Evolutionary conservation across 1,284 basidiomycete genomes (phyloP).

Genomic region (Cutaneotrichosporon sp.): DNA sequence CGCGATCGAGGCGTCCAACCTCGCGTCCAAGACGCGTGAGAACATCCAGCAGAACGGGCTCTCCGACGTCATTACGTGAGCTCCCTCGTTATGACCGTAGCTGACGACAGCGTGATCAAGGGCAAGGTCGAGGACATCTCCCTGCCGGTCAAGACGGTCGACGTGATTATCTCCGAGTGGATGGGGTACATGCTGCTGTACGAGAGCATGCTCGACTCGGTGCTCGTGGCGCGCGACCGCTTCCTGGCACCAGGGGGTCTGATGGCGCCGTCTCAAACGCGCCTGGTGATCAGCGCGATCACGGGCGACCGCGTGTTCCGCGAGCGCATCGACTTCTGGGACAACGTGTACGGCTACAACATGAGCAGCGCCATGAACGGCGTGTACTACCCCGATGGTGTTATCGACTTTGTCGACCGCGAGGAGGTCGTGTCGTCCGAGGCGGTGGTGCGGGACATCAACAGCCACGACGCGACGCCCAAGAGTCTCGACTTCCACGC

Average conservation of each 20-base stretch:
- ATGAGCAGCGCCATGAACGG: constrained; percentile 69
- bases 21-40: constrained; percentile 76
- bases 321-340: constrained; percentile 86
- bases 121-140: constrained; percentile 85
- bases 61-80: constrained; percentile 71
- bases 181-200: constrained; percentile 92
- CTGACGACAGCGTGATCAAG: constrained; percentile 65
- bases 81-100: constrained; percentile 19
- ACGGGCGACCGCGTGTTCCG: constrained; percentile 73
- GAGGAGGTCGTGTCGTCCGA: constrained; percentile 71
- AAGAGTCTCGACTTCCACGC: constrained; percentile 77
- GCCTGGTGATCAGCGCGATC: constrained; percentile 80
- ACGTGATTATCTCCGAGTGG: constrained; percentile 96
- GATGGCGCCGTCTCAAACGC: constrained; percentile 89
- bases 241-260: constrained; percentile 67
- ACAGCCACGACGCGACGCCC: constrained; percentile 64
- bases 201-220: constrained; percentile 97
- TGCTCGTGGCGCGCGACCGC: constrained; percentile 57
- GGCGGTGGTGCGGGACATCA: constrained; percentile 66
- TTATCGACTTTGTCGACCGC: constrained; percentile 74
- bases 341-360: constrained; percentile 87
- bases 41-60: constrained; percentile 81
- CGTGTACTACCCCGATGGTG: constrained; percentile 69
- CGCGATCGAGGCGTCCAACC: constrained; percentile 87
- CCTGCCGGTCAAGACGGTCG: constrained; percentile 71